Conservation (phyloP, 441 rosid species). For the Populus hybrid region DNA sequence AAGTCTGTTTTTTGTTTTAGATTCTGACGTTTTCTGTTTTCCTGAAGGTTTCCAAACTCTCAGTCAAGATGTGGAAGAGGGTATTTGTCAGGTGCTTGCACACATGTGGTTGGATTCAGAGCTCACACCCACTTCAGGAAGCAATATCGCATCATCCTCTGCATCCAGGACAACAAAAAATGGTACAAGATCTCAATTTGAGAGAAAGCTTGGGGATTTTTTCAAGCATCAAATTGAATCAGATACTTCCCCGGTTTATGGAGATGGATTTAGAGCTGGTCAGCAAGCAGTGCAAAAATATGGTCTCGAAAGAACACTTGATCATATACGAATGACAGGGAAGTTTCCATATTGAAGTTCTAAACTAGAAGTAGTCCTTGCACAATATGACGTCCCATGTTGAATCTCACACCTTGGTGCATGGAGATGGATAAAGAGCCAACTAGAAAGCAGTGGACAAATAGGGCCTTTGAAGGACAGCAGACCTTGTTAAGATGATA, state of each 20-base stretch:
- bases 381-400: conserved; percentile 38
- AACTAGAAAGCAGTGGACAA: conserved; percentile 65
- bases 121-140: conserved; percentile 42
- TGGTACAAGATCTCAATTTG: conserved; percentile 63
- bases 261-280: conserved; percentile 91
- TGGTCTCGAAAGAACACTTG: conserved; percentile 78
- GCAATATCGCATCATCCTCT: conserved; percentile 39
- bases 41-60: conserved; percentile 76
- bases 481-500: conserved; percentile 68
- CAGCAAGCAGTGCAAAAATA: conserved; percentile 65
- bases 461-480: conserved; percentile 67
- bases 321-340: conserved; percentile 79
- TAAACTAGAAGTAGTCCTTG: background rate
- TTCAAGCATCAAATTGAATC: conserved; percentile 89
- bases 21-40: conserved; percentile 13
- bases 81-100: conserved; percentile 95
- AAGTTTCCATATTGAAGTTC: conserved; percentile 53
- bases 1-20: background rate
- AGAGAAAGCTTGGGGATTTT: conserved; percentile 85
- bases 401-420: conserved; percentile 66
- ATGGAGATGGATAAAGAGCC: conserved; percentile 88
- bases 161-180: conserved; percentile 43
- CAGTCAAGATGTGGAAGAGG: conserved; percentile 94
- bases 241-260: conserved; percentile 81
- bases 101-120: conserved; percentile 91